Evolutionary conservation across 1,139 yeast genomes (phyloP).

Genomic region (Yamadazyma sp.): DNA sequence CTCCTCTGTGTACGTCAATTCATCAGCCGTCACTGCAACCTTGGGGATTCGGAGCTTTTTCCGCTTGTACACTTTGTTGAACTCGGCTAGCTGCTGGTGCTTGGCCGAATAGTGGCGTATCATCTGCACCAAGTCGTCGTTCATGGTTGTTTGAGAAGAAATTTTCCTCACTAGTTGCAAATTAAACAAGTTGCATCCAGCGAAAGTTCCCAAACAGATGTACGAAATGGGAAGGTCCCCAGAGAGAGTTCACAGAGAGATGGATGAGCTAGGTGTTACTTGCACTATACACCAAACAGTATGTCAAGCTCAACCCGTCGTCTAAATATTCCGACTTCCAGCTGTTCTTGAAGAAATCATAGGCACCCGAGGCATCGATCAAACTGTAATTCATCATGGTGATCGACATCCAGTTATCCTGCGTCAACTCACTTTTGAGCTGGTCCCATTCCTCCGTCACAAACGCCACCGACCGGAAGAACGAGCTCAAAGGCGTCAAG

Average conservation of each 20-base stretch:
- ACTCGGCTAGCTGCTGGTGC: slow-evolving; percentile 2
- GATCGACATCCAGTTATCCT: slow-evolving; percentile 25
- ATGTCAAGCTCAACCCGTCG: slow-evolving; percentile 24
- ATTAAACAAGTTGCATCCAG: too few relatives aligned
- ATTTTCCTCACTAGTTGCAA: too few relatives aligned
- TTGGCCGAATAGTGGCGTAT: slow-evolving; percentile 2
- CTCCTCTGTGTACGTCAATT: not conserved
- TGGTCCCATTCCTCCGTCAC: slow-evolving; percentile 82
- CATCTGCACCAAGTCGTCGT: not conserved
- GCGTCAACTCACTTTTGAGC: slow-evolving; percentile 18
- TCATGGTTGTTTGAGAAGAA: slow-evolving; percentile 1
- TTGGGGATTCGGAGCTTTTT: not conserved
- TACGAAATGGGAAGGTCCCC: too few relatives aligned
- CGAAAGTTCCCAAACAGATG: too few relatives aligned
- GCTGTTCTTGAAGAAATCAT: slow-evolving; percentile 17
- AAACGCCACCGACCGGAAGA: slow-evolving; percentile 64
- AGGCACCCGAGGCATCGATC: slow-evolving; percentile 20
- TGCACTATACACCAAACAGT: slow-evolving; percentile 24
- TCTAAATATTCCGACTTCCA: slow-evolving; percentile 16
- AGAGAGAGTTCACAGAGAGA: too few relatives aligned
- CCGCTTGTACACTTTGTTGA: slow-evolving; percentile 3
- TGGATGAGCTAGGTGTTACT: slow-evolving; percentile 13
- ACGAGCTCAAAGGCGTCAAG: slow-evolving; percentile 85
- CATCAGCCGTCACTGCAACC: not conserved
- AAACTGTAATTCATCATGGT: slow-evolving; percentile 23